phyloP scores from a whole-genome alignment of 108 stramenopile genomes.

The Cylindrotheca closterium region DNA sequence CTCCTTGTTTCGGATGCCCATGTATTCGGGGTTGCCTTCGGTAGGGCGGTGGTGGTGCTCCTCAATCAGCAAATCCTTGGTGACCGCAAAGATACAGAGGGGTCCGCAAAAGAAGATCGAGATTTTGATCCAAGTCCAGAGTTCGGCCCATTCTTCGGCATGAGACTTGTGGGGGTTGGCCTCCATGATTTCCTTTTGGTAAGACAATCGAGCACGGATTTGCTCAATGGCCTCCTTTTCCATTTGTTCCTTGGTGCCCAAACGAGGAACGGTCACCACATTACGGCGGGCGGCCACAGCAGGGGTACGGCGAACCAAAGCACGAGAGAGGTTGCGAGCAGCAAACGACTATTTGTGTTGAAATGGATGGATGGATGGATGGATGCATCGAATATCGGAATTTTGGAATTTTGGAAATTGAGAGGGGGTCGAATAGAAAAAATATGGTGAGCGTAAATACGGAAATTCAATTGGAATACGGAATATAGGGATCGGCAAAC shows the following conservation, averaged over 20 bases:
- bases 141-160: constrained; percentile 71
- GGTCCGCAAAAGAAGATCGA: constrained; percentile 68
- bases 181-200: constrained; percentile 74
- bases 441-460: too few species aligned
- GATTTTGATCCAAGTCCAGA: constrained; percentile 88
- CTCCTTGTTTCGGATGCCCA: constrained; percentile 90
- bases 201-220: constrained; percentile 73
- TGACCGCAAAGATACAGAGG: constrained; percentile 47
- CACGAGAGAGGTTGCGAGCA: constrained; percentile 24
- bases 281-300: constrained; percentile 47
- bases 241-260: constrained; percentile 74
- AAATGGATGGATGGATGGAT: too few species aligned
- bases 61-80: constrained; percentile 69
- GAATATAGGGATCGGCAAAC: too few species aligned
- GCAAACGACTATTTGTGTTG: constrained; percentile 19
- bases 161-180: constrained; percentile 47
- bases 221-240: constrained; percentile 73
- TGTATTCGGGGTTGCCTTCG: constrained; percentile 82
- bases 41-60: constrained; percentile 63
- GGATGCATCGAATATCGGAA: too few species aligned
- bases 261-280: constrained; percentile 63
- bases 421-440: too few species aligned
- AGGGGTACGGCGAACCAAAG: constrained; percentile 22
- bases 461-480: too few species aligned
- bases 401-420: too few species aligned